Evolutionary conservation across 2,329 filamentous ascomycete species (phyloP), one percentile per base, ranked within the genome.

Genomic region (Colletotrichum incanum): DNA sequence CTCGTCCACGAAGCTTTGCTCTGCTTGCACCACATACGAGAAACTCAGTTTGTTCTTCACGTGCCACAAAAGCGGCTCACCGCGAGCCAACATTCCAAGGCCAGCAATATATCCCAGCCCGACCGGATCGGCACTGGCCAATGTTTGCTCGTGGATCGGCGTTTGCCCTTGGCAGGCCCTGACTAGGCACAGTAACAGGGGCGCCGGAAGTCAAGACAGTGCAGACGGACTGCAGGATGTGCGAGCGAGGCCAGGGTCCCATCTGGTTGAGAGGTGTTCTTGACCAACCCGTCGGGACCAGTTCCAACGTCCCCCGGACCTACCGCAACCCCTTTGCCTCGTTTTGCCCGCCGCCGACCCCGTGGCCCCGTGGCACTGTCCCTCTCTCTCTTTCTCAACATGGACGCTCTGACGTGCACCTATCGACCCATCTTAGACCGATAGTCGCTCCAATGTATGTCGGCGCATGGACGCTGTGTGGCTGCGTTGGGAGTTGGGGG

Each of bases 281-380:
- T 60, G 65, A 72, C 70, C 70, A 70, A 20, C 70, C 65, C 60
- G 65, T 72, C 70, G 70, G 70, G 65, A 55, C 60, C 59, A 64
- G 47, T 64, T 49, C 47, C 65, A 69, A 64, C 54, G 34, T 70
- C 39, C 65, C 65, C 65, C 60, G 65, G 70, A 37, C 52, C 54
- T 70, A 70, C 65, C 66, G 56, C 41, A 28, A 23, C 49, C 34
- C 61, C 31, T 61, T 49, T 55, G 39, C 49, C 56, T 67, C 56
- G 62, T 70, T 47, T 37, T 39, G 37, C 5, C 23, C 39, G 52
- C 55, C 43, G 54, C 66, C 47, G 49, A 52, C 47, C 43, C 64
- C 20, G 31, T 31, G 18, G 14, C 37, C 55, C 43, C 23, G 12
- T 45, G 28, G 7, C 43, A 28, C 43, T 23, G 20, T 11, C 1